Evolutionary conservation across 805 yeast species (phyloP).

Genomic region (Wickerhamomyces kurtzmanii): DNA sequence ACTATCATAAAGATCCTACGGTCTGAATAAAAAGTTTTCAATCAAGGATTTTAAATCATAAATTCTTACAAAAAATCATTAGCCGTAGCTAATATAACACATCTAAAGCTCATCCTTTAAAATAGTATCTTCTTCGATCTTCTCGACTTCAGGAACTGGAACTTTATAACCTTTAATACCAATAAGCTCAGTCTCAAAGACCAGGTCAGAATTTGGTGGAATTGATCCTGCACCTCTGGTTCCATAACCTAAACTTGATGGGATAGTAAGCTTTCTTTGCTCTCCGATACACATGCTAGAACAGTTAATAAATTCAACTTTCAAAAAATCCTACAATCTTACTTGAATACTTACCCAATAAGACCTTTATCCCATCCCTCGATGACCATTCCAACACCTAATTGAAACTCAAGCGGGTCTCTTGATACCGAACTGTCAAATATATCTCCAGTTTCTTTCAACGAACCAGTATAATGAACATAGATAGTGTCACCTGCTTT

Average conservation of each 20-base stretch:
- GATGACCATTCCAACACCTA: constrained; percentile 78
- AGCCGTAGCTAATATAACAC: no score
- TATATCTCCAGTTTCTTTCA: constrained; percentile 50
- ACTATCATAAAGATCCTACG: no score
- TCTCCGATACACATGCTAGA: constrained; percentile 83
- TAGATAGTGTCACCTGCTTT: constrained; percentile 55
- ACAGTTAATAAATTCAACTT: not conserved
- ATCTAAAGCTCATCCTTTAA: no score
- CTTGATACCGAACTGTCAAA: constrained; percentile 70
- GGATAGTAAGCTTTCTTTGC: constrained; percentile 68
- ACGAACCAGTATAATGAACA: constrained; percentile 73
- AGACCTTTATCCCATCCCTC: constrained; percentile 90
- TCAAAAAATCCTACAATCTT: not conserved
- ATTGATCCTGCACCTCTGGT: constrained; percentile 61
- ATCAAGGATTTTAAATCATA: no score
- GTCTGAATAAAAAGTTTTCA: no score
- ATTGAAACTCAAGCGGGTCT: constrained; percentile 61
- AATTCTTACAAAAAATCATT: no score
- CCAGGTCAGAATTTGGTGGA: constrained; percentile 70
- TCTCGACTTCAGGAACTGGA: constrained; percentile 4
- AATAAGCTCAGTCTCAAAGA: constrained; percentile 57
- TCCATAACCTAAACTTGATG: constrained; percentile 76
- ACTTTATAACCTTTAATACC: constrained; percentile 31
- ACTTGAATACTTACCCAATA: constrained; percentile 25
- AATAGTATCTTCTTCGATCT: constrained; percentile 1